phyloP scores from a whole-genome alignment of 2,329 filamentous ascomycete species.

The Davidsoniella virescens region DNA sequence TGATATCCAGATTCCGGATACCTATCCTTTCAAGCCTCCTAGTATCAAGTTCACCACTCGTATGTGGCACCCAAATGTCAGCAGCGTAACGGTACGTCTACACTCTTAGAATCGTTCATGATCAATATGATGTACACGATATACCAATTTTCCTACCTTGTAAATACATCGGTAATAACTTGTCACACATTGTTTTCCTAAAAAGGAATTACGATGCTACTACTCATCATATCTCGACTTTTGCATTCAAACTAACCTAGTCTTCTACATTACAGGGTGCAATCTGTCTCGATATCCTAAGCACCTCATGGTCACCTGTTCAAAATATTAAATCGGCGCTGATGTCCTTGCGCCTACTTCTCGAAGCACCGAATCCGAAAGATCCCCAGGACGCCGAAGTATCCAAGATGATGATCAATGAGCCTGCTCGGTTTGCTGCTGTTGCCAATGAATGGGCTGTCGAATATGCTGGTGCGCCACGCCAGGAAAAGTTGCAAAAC shows the following conservation, averaged over 20 bases:
- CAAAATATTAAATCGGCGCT: slow-evolving; percentile 92
- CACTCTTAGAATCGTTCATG: neutral
- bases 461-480: slow-evolving; percentile 61
- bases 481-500: slow-evolving; percentile 21
- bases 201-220: neutral
- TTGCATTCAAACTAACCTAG: neutral
- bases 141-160: neutral
- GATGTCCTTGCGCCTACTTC: slow-evolving; percentile 80
- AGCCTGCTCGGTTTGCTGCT: slow-evolving; percentile 62
- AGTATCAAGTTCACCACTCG: slow-evolving; percentile 82
- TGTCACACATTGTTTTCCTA: neutral
- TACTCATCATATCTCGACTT: neutral
- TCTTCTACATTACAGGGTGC: slow-evolving; percentile 48
- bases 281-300: slow-evolving; percentile 89
- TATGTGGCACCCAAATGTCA: slow-evolving; percentile 96
- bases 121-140: too few species aligned
- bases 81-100: slow-evolving; percentile 65
- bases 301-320: slow-evolving; percentile 83
- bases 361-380: slow-evolving; percentile 85
- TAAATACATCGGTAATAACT: neutral
- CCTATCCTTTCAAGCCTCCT: slow-evolving; percentile 88
- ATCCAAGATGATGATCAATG: slow-evolving; percentile 69
- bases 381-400: slow-evolving; percentile 96
- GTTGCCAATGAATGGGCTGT: slow-evolving; percentile 86
- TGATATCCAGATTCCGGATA: slow-evolving; percentile 72